Conservation (phyloP, 176 grass and related monocot genomes). For the Carex myosuroides region DNA sequence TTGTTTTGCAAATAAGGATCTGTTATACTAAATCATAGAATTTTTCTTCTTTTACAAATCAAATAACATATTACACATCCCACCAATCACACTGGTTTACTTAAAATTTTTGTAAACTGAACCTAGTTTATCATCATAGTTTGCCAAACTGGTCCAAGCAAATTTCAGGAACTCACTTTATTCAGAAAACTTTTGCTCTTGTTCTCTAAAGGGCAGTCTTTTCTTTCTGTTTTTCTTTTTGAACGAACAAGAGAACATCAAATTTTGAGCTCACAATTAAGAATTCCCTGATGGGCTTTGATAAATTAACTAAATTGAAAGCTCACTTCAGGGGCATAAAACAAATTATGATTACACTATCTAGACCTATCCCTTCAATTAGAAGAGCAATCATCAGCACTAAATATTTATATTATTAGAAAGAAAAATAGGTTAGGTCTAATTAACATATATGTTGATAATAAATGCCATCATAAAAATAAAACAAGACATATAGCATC, state of each 20-base stretch:
- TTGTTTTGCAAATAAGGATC: neutral
- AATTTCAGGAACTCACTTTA: neutral
- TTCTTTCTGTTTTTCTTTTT: neutral
- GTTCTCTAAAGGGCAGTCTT: neutral
- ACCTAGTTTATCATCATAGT: neutral
- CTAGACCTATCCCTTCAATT: neutral
- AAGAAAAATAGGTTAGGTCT: neutral
- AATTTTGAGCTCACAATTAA: neutral
- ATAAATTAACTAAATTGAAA: neutral
- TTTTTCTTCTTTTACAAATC: neutral
- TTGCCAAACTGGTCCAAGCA: neutral
- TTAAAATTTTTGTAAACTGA: neutral
- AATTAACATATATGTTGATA: neutral
- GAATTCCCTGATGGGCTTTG: neutral
- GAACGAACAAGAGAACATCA: neutral
- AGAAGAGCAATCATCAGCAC: neutral
- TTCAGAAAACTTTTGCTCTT: neutral
- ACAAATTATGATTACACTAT: neutral
- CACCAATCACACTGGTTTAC: neutral
- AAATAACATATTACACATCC: neutral
- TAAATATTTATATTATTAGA: neutral
- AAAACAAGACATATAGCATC: slow-evolving; percentile 1
- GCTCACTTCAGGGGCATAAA: neutral
- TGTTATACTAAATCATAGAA: neutral
- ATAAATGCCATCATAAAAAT: neutral